Evolutionary conservation across 169 alveolate genomes (phyloP).

Genomic region (Plasmodium falciparum): DNA sequence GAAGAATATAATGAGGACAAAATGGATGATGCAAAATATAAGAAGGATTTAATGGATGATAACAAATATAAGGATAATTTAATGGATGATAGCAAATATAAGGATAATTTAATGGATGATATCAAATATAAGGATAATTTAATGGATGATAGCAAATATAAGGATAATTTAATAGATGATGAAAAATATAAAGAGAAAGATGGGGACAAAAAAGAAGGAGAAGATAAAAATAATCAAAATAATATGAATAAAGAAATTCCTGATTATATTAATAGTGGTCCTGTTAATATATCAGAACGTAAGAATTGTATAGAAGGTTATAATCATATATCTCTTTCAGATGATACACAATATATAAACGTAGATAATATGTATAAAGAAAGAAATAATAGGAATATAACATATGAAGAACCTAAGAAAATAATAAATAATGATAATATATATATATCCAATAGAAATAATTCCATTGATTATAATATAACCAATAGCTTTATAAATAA

Average conservation of each 20-base stretch:
- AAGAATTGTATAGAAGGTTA: no score
- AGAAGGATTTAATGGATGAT: not conserved
- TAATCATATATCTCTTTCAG: no score
- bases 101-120: not conserved
- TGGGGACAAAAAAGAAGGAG: not conserved
- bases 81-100: not conserved
- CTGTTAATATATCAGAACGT: no score
- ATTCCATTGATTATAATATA: constrained; percentile 15
- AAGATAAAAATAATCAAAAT: not conserved
- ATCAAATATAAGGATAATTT: not conserved
- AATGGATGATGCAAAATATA: not conserved
- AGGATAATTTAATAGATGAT: not conserved
- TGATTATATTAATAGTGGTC: no score
- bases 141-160: not conserved
- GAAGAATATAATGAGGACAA: not conserved
- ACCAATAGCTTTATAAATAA: constrained; percentile 41
- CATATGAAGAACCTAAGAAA: not conserved
- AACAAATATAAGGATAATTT: not conserved
- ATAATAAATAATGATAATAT: not conserved
- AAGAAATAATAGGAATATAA: not conserved
- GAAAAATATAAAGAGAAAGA: not conserved
- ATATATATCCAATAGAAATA: not conserved
- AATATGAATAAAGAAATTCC: not conserved
- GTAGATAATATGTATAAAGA: not conserved
- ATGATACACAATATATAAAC: no score